Conservation (phyloP, 805 yeast genomes). For the Pichia kluyveri region DNA sequence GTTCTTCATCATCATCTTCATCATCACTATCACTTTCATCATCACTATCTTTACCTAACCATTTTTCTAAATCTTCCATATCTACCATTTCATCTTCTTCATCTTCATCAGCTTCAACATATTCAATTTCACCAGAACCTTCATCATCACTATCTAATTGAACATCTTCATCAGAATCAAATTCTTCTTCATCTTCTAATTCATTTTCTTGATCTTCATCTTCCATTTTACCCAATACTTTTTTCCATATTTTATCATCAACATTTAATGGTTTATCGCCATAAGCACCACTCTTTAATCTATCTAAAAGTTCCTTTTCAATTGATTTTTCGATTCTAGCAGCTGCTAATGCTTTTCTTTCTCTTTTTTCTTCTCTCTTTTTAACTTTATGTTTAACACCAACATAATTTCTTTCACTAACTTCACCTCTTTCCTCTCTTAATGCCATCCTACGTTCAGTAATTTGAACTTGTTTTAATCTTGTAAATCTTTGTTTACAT, state of each 20-base stretch:
- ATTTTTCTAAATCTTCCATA: conserved; percentile 84
- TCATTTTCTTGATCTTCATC: conserved; percentile 36
- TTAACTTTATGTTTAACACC: conserved; percentile 91
- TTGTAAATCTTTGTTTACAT: conserved; percentile 91
- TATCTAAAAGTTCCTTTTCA: conserved; percentile 88
- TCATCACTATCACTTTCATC: conserved; percentile 20
- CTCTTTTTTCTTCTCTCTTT: conserved; percentile 90
- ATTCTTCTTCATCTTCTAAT: conserved; percentile 80
- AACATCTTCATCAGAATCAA: conserved; percentile 66
- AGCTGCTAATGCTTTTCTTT: conserved; percentile 92
- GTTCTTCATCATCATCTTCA: conserved; percentile 22
- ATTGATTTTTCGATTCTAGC: conserved; percentile 95
- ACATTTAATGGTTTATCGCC: conserved; percentile 97
- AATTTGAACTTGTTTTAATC: conserved; percentile 90
- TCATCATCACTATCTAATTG: conserved; percentile 54
- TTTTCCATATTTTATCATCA: conserved; percentile 93
- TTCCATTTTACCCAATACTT: conserved; percentile 69
- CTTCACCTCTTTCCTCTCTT: conserved; percentile 50
- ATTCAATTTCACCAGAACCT: conserved; percentile 60
- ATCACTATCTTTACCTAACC: conserved; percentile 45
- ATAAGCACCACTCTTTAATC: conserved; percentile 95
- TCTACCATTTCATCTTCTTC: conserved; percentile 87
- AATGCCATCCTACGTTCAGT: conserved; percentile 90
- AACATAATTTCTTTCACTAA: conserved; percentile 75
- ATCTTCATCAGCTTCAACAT: conserved; percentile 83